Conservation (phyloP, 345 rosid species). For the Camelina neglecta region DNA sequence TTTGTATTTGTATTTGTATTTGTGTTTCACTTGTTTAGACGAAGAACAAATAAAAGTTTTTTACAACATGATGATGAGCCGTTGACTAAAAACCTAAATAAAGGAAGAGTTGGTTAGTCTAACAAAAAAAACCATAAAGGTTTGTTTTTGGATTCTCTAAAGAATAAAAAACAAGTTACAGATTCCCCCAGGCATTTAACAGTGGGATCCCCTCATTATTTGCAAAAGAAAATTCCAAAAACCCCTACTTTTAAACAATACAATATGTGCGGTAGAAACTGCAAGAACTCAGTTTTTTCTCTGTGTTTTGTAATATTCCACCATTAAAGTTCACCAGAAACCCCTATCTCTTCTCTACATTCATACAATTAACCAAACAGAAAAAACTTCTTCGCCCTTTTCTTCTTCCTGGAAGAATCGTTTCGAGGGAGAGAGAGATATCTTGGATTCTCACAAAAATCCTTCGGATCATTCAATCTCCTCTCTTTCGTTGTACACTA, state of each 20-base stretch:
- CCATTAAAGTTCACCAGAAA: conserved; percentile 37
- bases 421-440: conserved; percentile 5
- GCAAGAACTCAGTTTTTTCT: not conserved
- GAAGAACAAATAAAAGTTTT: not conserved
- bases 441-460: conserved; percentile 1
- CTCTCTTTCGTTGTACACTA: not conserved
- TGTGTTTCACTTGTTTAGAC: not conserved
- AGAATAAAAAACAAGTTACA: not conserved
- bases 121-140: conserved; percentile 29
- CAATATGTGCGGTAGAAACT: conserved; percentile 27
- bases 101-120: conserved; percentile 31
- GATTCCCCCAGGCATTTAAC: conserved; percentile 24
- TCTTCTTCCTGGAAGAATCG: not conserved
- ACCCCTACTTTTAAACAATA: conserved; percentile 27
- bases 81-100: conserved; percentile 30
- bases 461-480: not conserved
- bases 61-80: not conserved
- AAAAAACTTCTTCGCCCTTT: conserved; percentile 29
- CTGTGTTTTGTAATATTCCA: not conserved
- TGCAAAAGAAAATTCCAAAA: conserved; percentile 19
- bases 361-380: conserved; percentile 26
- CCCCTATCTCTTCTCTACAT: conserved; percentile 8
- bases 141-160: conserved; percentile 20
- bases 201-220: conserved; percentile 3
- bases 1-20: too few species aligned